Conservation (phyloP, 1,284 basidiomycete genomes). For the Moniliophthora roreri region DNA sequence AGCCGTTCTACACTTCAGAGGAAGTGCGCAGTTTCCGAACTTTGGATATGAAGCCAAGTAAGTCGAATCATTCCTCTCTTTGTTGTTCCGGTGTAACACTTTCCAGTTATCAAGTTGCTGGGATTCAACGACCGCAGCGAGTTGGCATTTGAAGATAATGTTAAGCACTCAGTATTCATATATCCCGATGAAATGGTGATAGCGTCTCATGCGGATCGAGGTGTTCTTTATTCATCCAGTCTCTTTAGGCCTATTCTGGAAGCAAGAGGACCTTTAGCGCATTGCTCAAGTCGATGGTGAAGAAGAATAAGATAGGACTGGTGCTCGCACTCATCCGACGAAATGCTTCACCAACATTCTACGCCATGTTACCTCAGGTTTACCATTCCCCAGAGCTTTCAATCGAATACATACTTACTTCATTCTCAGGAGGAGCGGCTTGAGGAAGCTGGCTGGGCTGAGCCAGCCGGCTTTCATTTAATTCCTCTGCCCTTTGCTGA, state of each 20-base stretch:
- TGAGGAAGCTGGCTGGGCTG: constrained; percentile 74
- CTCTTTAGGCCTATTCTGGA: constrained; percentile 73
- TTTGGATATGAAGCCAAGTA: constrained; percentile 74
- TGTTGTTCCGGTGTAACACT: not conserved
- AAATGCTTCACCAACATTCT: constrained; percentile 80
- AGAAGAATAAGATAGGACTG: constrained; percentile 82
- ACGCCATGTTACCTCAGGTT: constrained; percentile 87
- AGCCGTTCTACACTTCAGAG: constrained; percentile 86
- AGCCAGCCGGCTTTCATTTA: constrained; percentile 91
- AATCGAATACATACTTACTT: constrained; percentile 4
- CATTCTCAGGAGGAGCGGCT: constrained; percentile 63
- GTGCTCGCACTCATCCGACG: constrained; percentile 72
- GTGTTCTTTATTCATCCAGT: not conserved
- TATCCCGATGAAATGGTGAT: constrained; percentile 88
- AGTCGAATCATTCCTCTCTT: constrained; percentile 19
- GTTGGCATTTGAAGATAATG: constrained; percentile 82
- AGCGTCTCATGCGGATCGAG: not conserved
- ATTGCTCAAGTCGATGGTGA: constrained; percentile 80
- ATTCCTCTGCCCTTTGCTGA: constrained; percentile 92
- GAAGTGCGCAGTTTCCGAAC: constrained; percentile 84
- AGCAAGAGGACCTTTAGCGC: constrained; percentile 92
- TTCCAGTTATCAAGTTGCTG: constrained; percentile 78
- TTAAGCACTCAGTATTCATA: constrained; percentile 91
- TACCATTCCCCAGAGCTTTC: constrained; percentile 13
- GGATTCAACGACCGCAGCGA: constrained; percentile 85